phyloP scores from a whole-genome alignment of 768 basidiomycete species.

The Candolleomyces aberdarensis region DNA sequence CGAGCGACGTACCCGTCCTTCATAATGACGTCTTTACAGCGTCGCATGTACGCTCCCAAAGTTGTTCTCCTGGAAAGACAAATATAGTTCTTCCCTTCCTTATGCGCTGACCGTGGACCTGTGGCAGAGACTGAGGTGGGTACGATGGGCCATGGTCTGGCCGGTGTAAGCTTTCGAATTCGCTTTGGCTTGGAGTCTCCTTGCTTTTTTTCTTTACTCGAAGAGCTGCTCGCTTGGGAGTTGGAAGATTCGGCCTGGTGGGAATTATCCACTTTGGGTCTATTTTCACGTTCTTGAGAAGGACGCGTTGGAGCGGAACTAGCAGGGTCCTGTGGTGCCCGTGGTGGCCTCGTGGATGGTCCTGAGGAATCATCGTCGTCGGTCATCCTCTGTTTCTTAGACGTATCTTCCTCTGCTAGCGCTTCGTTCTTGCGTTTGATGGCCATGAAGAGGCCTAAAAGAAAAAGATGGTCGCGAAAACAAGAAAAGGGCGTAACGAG shows the following conservation, averaged over 20 bases:
- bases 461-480: not conserved
- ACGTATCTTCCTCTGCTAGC: not conserved
- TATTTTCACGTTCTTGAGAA: no score
- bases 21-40: slow-evolving; percentile 70
- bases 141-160: slow-evolving; percentile 75
- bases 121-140: slow-evolving; percentile 74
- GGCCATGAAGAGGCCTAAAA: not conserved
- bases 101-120: slow-evolving; percentile 75
- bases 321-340: not conserved
- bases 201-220: not conserved
- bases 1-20: slow-evolving; percentile 58
- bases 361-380: not conserved
- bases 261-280: no score
- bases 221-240: no score
- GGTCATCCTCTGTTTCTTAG: slow-evolving; percentile 3
- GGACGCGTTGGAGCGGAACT: not conserved
- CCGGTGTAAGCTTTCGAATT: slow-evolving; percentile 68
- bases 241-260: no score
- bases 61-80: slow-evolving; percentile 77
- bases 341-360: not conserved
- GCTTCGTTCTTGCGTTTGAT: slow-evolving; percentile 7
- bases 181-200: slow-evolving; percentile 9
- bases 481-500: not conserved
- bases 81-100: slow-evolving; percentile 78
- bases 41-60: slow-evolving; percentile 68